A percentile compares a stretch with the other conserved stretches of the same genome.
Evolutionary conservation across 768 basidiomycete genomes (phyloP).

Genomic region (Leccinum boreale): DNA sequence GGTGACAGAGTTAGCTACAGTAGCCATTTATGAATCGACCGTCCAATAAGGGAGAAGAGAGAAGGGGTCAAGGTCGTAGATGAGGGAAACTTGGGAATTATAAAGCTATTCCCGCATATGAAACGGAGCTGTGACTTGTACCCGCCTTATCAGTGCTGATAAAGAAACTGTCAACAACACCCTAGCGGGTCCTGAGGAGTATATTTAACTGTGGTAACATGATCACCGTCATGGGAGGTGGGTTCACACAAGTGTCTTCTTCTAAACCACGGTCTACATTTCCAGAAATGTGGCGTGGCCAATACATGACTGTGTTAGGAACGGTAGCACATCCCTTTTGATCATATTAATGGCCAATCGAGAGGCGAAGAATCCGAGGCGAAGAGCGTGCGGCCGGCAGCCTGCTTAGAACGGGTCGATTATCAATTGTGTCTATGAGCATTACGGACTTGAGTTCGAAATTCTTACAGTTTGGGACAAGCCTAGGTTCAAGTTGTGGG

Average conservation of each 20-base stretch:
- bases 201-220: constrained; percentile 11
- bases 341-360: too few species aligned
- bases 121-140: neutral
- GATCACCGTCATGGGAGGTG: constrained; percentile 5
- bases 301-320: neutral
- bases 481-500: too few species aligned
- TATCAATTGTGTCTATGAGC: too few species aligned
- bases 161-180: neutral
- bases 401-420: too few species aligned
- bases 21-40: constrained; percentile 44
- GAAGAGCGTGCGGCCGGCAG: too few species aligned
- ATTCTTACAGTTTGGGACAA: too few species aligned
- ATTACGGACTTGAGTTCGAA: too few species aligned
- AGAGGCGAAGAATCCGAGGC: too few species aligned
- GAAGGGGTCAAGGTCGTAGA: neutral
- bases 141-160: constrained; percentile 10
- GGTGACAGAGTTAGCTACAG: constrained; percentile 55
- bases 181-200: neutral
- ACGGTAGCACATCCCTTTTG: constrained; percentile 38
- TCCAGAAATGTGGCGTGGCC: neutral
- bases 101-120: neutral
- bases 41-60: neutral
- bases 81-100: neutral
- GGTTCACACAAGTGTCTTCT: neutral
- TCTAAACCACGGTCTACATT: neutral